Evolutionary conservation across 345 rosid species (phyloP).

Genomic region (Salix suchowensis): DNA sequence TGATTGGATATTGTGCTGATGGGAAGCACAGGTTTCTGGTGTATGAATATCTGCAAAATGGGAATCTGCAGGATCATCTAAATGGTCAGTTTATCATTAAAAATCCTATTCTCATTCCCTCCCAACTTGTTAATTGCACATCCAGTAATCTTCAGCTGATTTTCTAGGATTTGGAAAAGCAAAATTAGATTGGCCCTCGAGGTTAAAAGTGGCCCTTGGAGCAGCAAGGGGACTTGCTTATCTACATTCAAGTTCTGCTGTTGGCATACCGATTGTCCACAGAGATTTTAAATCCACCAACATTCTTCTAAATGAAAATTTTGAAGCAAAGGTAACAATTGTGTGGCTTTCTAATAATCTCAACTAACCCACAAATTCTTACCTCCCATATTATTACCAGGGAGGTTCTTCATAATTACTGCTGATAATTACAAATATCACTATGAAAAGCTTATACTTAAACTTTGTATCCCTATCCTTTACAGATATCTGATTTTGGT

Average conservation of each 20-base stretch:
- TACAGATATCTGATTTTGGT: slow-evolving; percentile 91
- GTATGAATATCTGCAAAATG: slow-evolving; percentile 83
- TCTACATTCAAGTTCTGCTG: slow-evolving; percentile 79
- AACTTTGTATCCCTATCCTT: slow-evolving; percentile 13
- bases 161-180: slow-evolving; percentile 65
- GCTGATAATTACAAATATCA: background rate
- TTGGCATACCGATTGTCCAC: slow-evolving; percentile 87
- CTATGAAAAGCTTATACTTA: background rate
- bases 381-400: background rate
- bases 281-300: slow-evolving; percentile 96
- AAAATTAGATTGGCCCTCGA: slow-evolving; percentile 76
- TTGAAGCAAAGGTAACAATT: slow-evolving; percentile 72
- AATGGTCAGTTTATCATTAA: slow-evolving; percentile 49
- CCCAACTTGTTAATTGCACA: slow-evolving; percentile 1
- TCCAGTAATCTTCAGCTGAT: slow-evolving; percentile 5
- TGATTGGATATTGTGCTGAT: slow-evolving; percentile 93
- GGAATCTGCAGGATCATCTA: slow-evolving; percentile 95
- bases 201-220: slow-evolving; percentile 84
- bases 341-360: background rate
- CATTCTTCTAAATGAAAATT: slow-evolving; percentile 61
- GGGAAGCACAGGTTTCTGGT: slow-evolving; percentile 91
- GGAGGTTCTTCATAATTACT: background rate
- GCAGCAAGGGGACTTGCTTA: slow-evolving; percentile 93
- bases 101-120: slow-evolving; percentile 5
- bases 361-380: background rate